A percentile compares a stretch with the other conserved stretches of the same genome.
phyloP scores from a whole-genome alignment of 176 grass and related monocot species.

The Aegilops umbellulata region DNA sequence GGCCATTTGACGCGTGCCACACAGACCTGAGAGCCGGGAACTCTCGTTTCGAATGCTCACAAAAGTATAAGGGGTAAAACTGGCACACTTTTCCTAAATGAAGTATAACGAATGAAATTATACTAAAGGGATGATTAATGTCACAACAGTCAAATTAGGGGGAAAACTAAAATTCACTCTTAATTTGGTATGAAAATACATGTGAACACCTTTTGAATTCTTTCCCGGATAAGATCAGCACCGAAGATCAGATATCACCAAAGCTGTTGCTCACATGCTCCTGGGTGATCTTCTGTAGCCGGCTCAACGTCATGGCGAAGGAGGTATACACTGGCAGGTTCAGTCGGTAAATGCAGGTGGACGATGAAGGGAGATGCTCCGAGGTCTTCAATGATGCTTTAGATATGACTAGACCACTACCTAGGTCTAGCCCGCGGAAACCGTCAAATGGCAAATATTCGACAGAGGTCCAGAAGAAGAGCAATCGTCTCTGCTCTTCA shows the following conservation, averaged over 20 bases:
- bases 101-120: too few relatives aligned
- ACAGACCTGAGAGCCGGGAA: too few relatives aligned
- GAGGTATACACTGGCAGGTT: constrained; percentile 53
- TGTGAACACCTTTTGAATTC: not conserved
- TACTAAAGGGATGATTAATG: too few relatives aligned
- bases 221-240: not conserved
- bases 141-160: too few relatives aligned
- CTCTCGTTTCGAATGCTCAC: too few relatives aligned
- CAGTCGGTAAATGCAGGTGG: constrained; percentile 66
- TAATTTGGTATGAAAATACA: not conserved
- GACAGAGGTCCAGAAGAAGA: constrained; percentile 80
- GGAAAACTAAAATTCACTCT: too few relatives aligned
- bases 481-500: constrained; percentile 43
- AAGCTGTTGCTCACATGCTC: constrained; percentile 65
- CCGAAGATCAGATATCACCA: not conserved
- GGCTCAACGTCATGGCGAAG: constrained; percentile 29
- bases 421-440: constrained; percentile 44
- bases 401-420: constrained; percentile 26
- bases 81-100: too few relatives aligned
- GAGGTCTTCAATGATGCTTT: constrained; percentile 30
- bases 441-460: constrained; percentile 56
- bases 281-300: constrained; percentile 48
- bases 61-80: too few relatives aligned
- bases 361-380: constrained; percentile 53
- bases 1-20: too few relatives aligned